These are phyloP conservation scores for Plantago rigida DNA, from an alignment of 305 asterid genomes.

Conservation along the genomic window DNA sequence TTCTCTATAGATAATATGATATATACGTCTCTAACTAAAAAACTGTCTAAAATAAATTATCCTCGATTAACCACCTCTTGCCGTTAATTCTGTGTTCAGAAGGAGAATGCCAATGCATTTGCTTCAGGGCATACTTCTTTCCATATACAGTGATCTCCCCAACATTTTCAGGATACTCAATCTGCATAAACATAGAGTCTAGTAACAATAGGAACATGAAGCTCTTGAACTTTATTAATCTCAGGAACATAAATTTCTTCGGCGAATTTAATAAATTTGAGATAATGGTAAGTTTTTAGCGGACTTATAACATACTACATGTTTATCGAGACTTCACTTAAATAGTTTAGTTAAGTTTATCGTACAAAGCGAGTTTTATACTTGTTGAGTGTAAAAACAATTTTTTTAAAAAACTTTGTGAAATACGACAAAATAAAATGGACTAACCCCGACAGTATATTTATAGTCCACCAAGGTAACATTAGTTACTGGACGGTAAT, in stretches of 20 bases:
- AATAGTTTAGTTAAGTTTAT: too few relatives aligned
- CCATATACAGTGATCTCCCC: slow-evolving; percentile 45
- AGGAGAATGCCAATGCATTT: slow-evolving; percentile 53
- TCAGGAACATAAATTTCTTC: neutral
- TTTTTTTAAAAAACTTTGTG: too few relatives aligned
- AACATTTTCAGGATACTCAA: slow-evolving; percentile 49
- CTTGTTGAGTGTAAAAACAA: too few relatives aligned
- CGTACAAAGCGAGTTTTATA: too few relatives aligned
- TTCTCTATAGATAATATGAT: too few relatives aligned
- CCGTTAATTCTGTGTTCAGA: slow-evolving; percentile 58
- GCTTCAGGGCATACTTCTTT: slow-evolving; percentile 47
- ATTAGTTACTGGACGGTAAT: slow-evolving; percentile 36
- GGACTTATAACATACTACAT: too few relatives aligned
- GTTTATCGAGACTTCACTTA: neutral
- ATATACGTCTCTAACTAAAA: too few relatives aligned
- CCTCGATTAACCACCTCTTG: slow-evolving; percentile 28
- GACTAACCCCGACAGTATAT: slow-evolving; percentile 54
- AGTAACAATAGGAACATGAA: neutral
- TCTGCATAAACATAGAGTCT: slow-evolving; percentile 35
- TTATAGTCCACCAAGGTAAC: slow-evolving; percentile 55
- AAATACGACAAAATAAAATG: neutral
- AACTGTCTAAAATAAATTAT: too few relatives aligned
- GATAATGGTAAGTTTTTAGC: too few relatives aligned
- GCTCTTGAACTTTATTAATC: too few relatives aligned
- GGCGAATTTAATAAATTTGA: too few relatives aligned